phyloP scores from a whole-genome alignment of 306 rosid genomes.

The Vigna radiata region DNA sequence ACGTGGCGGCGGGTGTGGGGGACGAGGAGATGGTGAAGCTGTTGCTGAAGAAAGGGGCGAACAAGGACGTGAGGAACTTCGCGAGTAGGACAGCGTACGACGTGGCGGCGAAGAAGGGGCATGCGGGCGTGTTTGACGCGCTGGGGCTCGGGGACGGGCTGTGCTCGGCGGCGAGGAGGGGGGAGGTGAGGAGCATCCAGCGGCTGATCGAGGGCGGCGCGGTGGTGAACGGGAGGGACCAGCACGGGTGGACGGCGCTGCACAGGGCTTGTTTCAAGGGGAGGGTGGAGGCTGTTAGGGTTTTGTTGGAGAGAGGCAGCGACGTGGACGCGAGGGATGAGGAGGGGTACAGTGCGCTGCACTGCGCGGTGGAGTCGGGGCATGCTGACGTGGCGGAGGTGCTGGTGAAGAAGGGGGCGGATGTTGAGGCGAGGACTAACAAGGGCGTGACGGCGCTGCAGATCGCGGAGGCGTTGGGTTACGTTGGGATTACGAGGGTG shows the following conservation, averaged over 20 bases:
- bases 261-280: slow-evolving; percentile 85
- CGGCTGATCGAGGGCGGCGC: slow-evolving; percentile 65
- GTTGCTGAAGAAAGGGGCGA: slow-evolving; percentile 71
- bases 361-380: slow-evolving; percentile 73
- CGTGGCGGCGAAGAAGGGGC: slow-evolving; percentile 66
- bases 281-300: slow-evolving; percentile 51
- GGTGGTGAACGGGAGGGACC: slow-evolving; percentile 66
- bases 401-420: slow-evolving; percentile 74
- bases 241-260: slow-evolving; percentile 78
- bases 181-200: slow-evolving; percentile 62
- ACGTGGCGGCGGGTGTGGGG: slow-evolving; percentile 64
- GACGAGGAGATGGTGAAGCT: slow-evolving; percentile 75
- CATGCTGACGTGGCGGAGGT: slow-evolving; percentile 63
- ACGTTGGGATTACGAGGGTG: slow-evolving; percentile 65
- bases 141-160: slow-evolving; percentile 69
- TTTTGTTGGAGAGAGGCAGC: slow-evolving; percentile 60
- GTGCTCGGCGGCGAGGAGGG: slow-evolving; percentile 73
- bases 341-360: slow-evolving; percentile 80
- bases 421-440: slow-evolving; percentile 62
- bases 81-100: slow-evolving; percentile 60
- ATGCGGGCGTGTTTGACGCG: slow-evolving; percentile 58
- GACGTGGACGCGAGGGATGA: slow-evolving; percentile 65
- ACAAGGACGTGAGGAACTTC: slow-evolving; percentile 65
- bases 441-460: slow-evolving; percentile 72
- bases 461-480: slow-evolving; percentile 65